Evolutionary conservation across 2,329 filamentous ascomycete genomes (phyloP).

Genomic region (Aspergillus flavus): DNA sequence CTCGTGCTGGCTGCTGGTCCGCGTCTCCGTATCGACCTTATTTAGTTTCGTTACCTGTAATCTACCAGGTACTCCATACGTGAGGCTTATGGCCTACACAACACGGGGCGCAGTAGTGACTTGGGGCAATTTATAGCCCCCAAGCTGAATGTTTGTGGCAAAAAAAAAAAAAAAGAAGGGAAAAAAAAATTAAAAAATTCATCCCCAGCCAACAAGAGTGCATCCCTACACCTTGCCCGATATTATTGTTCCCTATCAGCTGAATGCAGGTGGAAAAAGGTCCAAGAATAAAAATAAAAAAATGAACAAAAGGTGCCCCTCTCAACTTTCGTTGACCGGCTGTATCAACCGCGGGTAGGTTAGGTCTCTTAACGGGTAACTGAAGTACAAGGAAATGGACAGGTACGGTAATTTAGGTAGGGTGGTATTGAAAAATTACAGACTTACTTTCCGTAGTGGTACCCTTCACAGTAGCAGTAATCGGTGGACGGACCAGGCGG

Average conservation of each 20-base stretch:
- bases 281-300: neutral
- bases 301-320: neutral
- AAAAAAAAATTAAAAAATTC: neutral
- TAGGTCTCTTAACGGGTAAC: neutral
- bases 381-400: neutral
- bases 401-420: neutral
- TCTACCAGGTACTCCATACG: neutral
- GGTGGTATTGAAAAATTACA: neutral
- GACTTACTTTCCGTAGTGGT: neutral
- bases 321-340: neutral
- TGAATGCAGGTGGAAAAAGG: neutral
- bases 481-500: conserved; percentile 6
- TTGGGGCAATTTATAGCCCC: conserved; percentile 1
- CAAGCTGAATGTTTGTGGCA: conserved; percentile 1
- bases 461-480: neutral
- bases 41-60: neutral
- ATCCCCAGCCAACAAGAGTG: neutral
- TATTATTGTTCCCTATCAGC: neutral
- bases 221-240: neutral
- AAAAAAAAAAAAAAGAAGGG: neutral
- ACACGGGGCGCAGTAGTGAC: neutral
- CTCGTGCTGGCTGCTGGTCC: neutral
- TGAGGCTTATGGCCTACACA: neutral
- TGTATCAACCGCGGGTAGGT: neutral
- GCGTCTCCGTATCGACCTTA: neutral